Evolutionary conservation across 1,139 yeast genomes (phyloP).

Genomic region (Blastobotrys raffinosifermentans): DNA sequence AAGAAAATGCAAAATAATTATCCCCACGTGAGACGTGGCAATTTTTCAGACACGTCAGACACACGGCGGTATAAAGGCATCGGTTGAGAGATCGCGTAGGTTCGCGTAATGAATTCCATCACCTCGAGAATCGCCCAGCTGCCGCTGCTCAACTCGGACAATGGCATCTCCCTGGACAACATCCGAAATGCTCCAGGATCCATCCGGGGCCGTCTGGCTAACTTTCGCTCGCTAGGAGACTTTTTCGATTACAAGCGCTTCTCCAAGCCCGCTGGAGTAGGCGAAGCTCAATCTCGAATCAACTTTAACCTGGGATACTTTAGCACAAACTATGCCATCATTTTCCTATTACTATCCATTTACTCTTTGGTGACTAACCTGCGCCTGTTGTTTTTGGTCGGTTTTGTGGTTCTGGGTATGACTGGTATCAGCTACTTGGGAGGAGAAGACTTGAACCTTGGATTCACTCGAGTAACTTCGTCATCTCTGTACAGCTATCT

Average conservation of each 20-base stretch:
- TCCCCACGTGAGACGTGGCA: too few species aligned
- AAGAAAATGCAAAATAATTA: too few species aligned
- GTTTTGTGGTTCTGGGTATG: constrained; percentile 53
- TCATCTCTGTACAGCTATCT: constrained; percentile 88
- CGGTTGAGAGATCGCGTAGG: too few species aligned
- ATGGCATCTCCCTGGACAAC: too few species aligned
- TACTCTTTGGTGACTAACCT: constrained; percentile 79
- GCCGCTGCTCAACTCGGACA: too few species aligned
- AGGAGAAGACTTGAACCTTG: constrained; percentile 71
- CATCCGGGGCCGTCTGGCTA: constrained; percentile 59
- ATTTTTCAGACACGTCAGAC: too few species aligned
- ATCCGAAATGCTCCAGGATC: too few species aligned
- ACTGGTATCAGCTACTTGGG: constrained; percentile 70
- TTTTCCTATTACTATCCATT: constrained; percentile 62
- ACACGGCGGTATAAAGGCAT: too few species aligned
- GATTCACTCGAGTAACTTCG: constrained; percentile 45
- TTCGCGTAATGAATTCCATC: too few species aligned
- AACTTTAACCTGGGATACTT: constrained; percentile 81
- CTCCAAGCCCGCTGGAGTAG: constrained; percentile 84
- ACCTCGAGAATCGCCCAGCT: too few species aligned
- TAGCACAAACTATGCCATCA: constrained; percentile 76
- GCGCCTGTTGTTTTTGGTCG: constrained; percentile 74
- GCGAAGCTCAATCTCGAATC: constrained; percentile 85
- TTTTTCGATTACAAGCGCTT: constrained; percentile 86
- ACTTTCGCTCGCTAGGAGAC: constrained; percentile 84